Evolutionary conservation across 148 eudicot genomes (phyloP).

Genomic region (Vaccinium vitisidaea): DNA sequence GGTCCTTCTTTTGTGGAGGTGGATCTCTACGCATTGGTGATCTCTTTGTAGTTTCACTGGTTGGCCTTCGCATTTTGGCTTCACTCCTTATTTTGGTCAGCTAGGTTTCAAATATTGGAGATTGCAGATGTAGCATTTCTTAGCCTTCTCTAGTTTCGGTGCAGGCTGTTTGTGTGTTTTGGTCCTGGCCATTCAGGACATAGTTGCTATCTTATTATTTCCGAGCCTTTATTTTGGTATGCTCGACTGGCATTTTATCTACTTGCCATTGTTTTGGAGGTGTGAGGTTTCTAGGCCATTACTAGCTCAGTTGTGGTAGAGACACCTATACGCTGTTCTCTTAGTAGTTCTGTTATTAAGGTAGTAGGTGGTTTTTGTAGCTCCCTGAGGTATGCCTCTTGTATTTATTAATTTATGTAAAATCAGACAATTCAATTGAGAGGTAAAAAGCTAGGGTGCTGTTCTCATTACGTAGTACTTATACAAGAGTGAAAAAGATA

Average conservation of each 20-base stretch:
- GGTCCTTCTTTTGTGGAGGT: too few species aligned
- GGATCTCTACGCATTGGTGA: not conserved
- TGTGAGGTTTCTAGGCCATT: not conserved
- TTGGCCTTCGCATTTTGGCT: not conserved
- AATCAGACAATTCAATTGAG: too few species aligned
- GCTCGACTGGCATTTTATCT: not conserved
- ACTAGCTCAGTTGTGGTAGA: not conserved
- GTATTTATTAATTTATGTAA: not conserved
- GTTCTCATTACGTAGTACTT: too few species aligned
- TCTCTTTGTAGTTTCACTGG: not conserved
- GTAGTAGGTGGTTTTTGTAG: not conserved
- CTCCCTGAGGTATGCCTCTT: not conserved
- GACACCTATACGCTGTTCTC: not conserved
- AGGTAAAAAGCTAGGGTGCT: too few species aligned
- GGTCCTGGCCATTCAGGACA: not conserved
- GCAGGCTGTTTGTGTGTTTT: not conserved
- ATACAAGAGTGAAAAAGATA: too few species aligned
- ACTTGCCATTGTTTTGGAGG: not conserved
- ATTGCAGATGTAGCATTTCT: not conserved
- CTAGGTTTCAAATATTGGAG: not conserved
- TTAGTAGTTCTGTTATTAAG: not conserved
- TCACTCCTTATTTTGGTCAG: not conserved
- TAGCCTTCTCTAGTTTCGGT: not conserved
- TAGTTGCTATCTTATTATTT: too few species aligned
- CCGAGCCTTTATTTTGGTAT: too few species aligned